Base-by-base conservation (phyloP, 106 monocot genomes). In the Amphibolis antarctica region DNA sequence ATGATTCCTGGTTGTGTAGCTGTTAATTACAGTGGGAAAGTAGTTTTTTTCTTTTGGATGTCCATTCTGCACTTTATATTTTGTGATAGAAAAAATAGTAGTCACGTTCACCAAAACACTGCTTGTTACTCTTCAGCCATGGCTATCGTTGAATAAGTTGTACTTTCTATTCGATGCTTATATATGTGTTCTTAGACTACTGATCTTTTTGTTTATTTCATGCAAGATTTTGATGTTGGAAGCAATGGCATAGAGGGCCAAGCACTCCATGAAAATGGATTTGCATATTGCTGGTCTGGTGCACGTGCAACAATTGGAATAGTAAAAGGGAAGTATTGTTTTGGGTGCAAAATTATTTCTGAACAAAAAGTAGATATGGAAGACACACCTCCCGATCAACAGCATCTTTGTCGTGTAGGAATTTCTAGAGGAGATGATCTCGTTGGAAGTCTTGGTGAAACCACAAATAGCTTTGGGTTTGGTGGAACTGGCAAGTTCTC, bases 241-340 rank as follows among this genome's bases (percentile, higher is more conserved):
- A 75, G 28, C 12, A 60, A 71, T 71, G 87, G 83, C 0, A 77
- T 80, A 70, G 75, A 65, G 64, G 87, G 83, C 7, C 64, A 75
- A 28, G 82, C 79, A 45, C 77, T 80, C 36, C 73, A 73, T 62
- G 70, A 83, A 27, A 44, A 73, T 36, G 87, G 83, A 64, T 87
- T 87, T 75, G 87, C 87, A 14, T 87, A 87, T 51, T 87, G 87
- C 46, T 87, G 87, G 87, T 87, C 87, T 50, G 87, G 87, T 55
- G 87, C 87, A 44, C 82, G 87, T 66, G 83, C 83, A 28, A 75
- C 72, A 55, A 61, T 77, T 68, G 87, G 87, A 42, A 78, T 80
- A 47, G 80, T 28, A 6, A 60, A 72, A n/a, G 87, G 87, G 27
- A 83, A 80, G 64, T 87, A 87, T 59, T 87, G 83, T 31, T 87